Evolutionary conservation across 495 filamentous ascomycete species (phyloP), one percentile per base, ranked within the genome.

Genomic region (Talaromyces borbonicus): DNA sequence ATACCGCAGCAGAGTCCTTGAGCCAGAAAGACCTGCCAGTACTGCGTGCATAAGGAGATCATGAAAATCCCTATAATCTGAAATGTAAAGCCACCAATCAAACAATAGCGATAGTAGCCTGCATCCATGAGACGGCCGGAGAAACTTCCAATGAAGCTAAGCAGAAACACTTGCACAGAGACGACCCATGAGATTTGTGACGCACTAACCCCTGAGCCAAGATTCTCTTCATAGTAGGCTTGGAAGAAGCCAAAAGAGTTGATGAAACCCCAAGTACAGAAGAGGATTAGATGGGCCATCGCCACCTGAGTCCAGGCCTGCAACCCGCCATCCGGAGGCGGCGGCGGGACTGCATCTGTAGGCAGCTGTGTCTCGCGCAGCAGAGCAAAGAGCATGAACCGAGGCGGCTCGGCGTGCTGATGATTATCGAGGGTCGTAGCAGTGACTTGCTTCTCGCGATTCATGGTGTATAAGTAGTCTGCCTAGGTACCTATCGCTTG

Each of bases 171-270:
- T 39, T 68, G 59, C 1, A 68, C 29, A 12, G 60, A 57, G 7
- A 67, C 68, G 30, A 75, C 69, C 67, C 84, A 89, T 1, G 82
- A 83, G 43, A 90, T 78, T 35, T 79, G 73, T 0, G 82, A 83
- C 0, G 80, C 77, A 0, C 78, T 49, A 4, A 71, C 68, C 3
- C 51, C 41, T 2, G 75, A 48, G 5, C n/a, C n/a, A n/a, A n/a
- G n/a, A n/a, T 58, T 62, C 7, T 70, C 55, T 8, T 73, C 72
- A 56, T 90, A 93, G 66, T 90, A 84, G 1, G 80, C 68, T 52
- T 93, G 88, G 58, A 90, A 93, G 2, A 88, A 71, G n/a, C 86
- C 85, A 50, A 87, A 90, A 16, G 79, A 81, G 56, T 80, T 78
- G 59, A 84, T 79, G 52, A 81, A 81, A 18, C 85, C 85, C 83